Conservation (phyloP, 163 green algal genomes). For the Coccomyxa subellipsoidea region DNA sequence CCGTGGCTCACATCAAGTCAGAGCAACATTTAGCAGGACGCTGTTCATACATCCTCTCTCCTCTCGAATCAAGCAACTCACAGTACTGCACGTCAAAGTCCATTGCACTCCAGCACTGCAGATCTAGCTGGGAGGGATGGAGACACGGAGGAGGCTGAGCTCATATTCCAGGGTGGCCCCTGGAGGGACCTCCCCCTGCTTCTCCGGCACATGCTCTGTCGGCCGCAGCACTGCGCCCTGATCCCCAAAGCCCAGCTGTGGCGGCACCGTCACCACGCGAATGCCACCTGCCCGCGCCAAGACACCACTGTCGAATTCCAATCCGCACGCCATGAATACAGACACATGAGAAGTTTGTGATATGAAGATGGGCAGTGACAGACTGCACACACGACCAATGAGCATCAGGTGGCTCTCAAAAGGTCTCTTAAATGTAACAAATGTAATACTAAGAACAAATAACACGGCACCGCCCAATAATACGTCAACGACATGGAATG, state of each 20-base stretch:
- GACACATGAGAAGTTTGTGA: too few species aligned
- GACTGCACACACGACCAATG: too few species aligned
- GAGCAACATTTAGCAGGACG: background rate
- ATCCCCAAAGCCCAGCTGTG: slow-evolving; percentile 71
- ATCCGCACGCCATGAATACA: too few species aligned
- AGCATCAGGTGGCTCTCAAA: too few species aligned
- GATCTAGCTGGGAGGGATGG: slow-evolving; percentile 58
- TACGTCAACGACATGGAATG: too few species aligned
- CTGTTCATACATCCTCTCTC: background rate
- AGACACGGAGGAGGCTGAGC: slow-evolving; percentile 57
- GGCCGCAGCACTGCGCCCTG: slow-evolving; percentile 53
- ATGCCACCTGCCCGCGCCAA: slow-evolving; percentile 45
- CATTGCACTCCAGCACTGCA: too few species aligned
- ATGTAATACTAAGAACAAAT: too few species aligned
- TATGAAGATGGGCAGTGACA: too few species aligned
- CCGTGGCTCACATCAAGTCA: too few species aligned
- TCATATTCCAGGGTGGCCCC: slow-evolving; percentile 48
- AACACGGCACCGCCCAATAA: too few species aligned
- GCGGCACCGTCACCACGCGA: slow-evolving; percentile 56
- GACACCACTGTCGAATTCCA: too few species aligned
- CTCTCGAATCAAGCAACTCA: background rate
- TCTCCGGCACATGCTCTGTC: slow-evolving; percentile 72
- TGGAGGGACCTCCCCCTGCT: slow-evolving; percentile 50
- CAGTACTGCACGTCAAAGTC: background rate
- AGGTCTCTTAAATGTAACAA: too few species aligned